These are phyloP conservation scores for Lyophyllum decastes DNA, from an alignment of 768 basidiomycete species.

Conservation along the genomic window DNA sequence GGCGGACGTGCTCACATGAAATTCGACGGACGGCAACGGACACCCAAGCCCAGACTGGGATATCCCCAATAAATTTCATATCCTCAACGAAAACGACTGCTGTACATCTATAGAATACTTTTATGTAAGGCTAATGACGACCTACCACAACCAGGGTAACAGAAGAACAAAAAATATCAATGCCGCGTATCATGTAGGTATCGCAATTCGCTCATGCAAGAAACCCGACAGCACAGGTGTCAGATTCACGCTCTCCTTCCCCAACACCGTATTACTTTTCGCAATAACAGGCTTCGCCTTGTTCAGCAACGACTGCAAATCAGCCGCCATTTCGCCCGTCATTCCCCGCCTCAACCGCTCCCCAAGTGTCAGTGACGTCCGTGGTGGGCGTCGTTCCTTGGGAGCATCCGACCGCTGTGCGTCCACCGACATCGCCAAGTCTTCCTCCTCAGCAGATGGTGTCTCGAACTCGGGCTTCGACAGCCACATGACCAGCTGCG, in stretches of 20 bases:
- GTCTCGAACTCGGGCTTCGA: slow-evolving; percentile 70
- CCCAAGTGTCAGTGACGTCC: slow-evolving; percentile 55
- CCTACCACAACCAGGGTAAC: background rate
- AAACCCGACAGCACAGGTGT: slow-evolving; percentile 63
- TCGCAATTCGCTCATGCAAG: slow-evolving; percentile 60
- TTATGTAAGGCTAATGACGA: background rate
- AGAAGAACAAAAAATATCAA: background rate
- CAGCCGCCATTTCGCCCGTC: slow-evolving; percentile 78
- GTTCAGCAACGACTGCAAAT: slow-evolving; percentile 64
- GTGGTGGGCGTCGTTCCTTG: slow-evolving; percentile 37
- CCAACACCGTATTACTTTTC: slow-evolving; percentile 55
- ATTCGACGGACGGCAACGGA: background rate
- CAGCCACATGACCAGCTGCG: slow-evolving; percentile 80
- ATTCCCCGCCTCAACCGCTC: slow-evolving; percentile 72
- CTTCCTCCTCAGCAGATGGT: slow-evolving; percentile 40
- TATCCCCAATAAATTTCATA: too few species aligned
- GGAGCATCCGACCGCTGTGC: slow-evolving; percentile 24
- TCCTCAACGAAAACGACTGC: background rate
- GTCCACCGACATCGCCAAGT: slow-evolving; percentile 38
- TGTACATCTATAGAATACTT: slow-evolving; percentile 1
- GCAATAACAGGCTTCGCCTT: slow-evolving; percentile 65
- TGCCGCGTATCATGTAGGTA: slow-evolving; percentile 1
- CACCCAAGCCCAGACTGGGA: too few species aligned
- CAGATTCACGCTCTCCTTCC: slow-evolving; percentile 52
- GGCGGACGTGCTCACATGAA: slow-evolving; percentile 71